phyloP scores from a whole-genome alignment of 805 yeast genomes.

The Torulaspora quercuum region DNA sequence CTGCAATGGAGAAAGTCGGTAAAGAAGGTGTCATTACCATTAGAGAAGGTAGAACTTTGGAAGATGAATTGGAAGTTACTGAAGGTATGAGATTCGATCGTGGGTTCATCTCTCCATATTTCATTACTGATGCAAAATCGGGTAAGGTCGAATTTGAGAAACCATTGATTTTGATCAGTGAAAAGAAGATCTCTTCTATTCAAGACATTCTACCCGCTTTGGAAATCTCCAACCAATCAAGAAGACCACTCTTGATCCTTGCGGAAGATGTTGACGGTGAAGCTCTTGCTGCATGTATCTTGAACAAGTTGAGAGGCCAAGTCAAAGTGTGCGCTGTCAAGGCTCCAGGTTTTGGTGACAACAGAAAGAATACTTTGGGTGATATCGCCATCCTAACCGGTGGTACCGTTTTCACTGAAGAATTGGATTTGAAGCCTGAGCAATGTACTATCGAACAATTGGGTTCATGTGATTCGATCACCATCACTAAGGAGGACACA shows the following conservation, averaged over 20 bases:
- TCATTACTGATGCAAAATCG: slow-evolving; percentile 85
- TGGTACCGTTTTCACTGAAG: slow-evolving; percentile 83
- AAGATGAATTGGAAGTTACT: slow-evolving; percentile 92
- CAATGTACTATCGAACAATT: slow-evolving; percentile 84
- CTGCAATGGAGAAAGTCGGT: slow-evolving; percentile 98
- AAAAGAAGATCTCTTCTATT: slow-evolving; percentile 87
- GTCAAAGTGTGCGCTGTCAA: slow-evolving; percentile 96
- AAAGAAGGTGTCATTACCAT: slow-evolving; percentile 98
- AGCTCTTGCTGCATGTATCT: slow-evolving; percentile 95
- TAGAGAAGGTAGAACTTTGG: slow-evolving; percentile 94
- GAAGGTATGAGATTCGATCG: slow-evolving; percentile 99
- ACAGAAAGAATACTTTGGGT: slow-evolving; percentile 93
- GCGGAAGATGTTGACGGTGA: slow-evolving; percentile 98
- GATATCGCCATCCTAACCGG: slow-evolving; percentile 94
- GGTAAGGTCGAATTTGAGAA: slow-evolving; percentile 95
- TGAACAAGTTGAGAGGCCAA: slow-evolving; percentile 97
- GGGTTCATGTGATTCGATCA: slow-evolving; percentile 87
- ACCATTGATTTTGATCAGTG: slow-evolving; percentile 83
- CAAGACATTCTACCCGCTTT: slow-evolving; percentile 90
- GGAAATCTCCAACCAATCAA: slow-evolving; percentile 85
- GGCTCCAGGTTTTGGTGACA: slow-evolving; percentile 99
- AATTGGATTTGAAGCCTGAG: slow-evolving; percentile 92
- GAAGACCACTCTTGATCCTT: slow-evolving; percentile 88
- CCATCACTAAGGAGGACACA: slow-evolving; percentile 94
- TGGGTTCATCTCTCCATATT: slow-evolving; percentile 95